Conservation (phyloP, 2,329 filamentous ascomycete species). For the Balansia obtecta region DNA sequence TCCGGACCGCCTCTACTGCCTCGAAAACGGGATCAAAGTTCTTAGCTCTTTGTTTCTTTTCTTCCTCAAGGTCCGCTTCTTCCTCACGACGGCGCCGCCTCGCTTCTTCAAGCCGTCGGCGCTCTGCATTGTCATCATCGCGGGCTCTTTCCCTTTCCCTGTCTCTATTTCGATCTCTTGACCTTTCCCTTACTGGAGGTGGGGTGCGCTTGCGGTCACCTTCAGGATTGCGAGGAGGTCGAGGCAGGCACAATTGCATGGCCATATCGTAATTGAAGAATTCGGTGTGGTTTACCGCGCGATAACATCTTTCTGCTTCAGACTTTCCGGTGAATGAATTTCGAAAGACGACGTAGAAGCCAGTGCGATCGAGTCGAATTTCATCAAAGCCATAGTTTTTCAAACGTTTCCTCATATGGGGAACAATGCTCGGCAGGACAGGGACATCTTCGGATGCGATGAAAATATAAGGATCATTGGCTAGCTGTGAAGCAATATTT, state of each 20-base stretch:
- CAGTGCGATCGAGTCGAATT: conserved; percentile 70
- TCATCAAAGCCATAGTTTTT: conserved; percentile 73
- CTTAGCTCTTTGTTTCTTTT: conserved; percentile 76
- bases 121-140: conserved; percentile 12
- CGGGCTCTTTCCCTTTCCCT: conserved; percentile 2
- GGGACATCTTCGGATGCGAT: conserved; percentile 80
- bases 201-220: conserved; percentile 21
- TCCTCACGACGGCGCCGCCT: conserved; percentile 58
- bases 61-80: conserved; percentile 73
- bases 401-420: conserved; percentile 80
- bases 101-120: conserved; percentile 49
- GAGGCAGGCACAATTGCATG: conserved; percentile 58
- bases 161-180: conserved; percentile 1
- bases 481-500: conserved; percentile 55
- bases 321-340: conserved; percentile 63
- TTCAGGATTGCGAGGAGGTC: conserved; percentile 13
- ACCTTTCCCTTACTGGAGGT: conserved; percentile 20
- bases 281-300: conserved; percentile 64
- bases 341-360: conserved; percentile 87
- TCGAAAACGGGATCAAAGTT: conserved; percentile 85
- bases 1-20: conserved; percentile 64
- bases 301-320: conserved; percentile 71
- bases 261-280: conserved; percentile 88
- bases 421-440: conserved; percentile 70
- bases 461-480: conserved; percentile 78